These are phyloP conservation scores for Cladosporium colombiae DNA, from an alignment of 2,329 filamentous ascomycete genomes.

Conservation along the genomic window DNA sequence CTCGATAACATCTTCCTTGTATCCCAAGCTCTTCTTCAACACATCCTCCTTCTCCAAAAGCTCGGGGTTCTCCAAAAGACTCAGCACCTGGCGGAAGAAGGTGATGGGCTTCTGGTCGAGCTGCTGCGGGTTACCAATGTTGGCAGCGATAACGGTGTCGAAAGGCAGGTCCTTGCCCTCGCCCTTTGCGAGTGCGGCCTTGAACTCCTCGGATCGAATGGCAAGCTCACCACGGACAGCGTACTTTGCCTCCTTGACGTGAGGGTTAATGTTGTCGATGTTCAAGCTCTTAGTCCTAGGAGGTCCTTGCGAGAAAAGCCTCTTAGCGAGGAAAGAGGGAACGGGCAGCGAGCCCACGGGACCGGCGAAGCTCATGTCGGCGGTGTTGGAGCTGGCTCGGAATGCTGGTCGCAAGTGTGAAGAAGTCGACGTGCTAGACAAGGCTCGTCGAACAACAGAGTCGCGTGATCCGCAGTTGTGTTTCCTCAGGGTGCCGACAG, in stretches of 20 bases:
- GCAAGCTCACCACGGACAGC: conserved; percentile 95
- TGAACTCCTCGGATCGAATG: conserved; percentile 88
- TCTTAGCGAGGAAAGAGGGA: conserved; percentile 26
- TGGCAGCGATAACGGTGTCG: conserved; percentile 88
- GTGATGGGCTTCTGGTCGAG: conserved; percentile 99
- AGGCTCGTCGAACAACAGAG: background rate
- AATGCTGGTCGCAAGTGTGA: conserved; percentile 4
- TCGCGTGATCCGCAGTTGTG: conserved; percentile 15
- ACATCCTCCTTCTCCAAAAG: conserved; percentile 81
- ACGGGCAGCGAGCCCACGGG: conserved; percentile 27
- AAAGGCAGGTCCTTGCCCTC: conserved; percentile 74
- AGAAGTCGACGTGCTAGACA: conserved; percentile 7
- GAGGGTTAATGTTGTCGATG: conserved; percentile 87
- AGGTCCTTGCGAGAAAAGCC: conserved; percentile 9
- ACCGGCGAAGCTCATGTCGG: conserved; percentile 22
- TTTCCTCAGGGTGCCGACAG: conserved; percentile 6
- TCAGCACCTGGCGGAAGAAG: conserved; percentile 96
- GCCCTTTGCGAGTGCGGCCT: conserved; percentile 64
- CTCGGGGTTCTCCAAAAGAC: conserved; percentile 84
- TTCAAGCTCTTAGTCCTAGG: conserved; percentile 50
- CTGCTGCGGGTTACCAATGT: conserved; percentile 99
- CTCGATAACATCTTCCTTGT: conserved; percentile 85
- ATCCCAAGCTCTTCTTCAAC: conserved; percentile 74
- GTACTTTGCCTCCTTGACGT: conserved; percentile 86
- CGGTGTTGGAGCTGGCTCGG: background rate